Base-by-base conservation (phyloP, 2,329 filamentous ascomycete species). In the Fusarium devonianum region DNA sequence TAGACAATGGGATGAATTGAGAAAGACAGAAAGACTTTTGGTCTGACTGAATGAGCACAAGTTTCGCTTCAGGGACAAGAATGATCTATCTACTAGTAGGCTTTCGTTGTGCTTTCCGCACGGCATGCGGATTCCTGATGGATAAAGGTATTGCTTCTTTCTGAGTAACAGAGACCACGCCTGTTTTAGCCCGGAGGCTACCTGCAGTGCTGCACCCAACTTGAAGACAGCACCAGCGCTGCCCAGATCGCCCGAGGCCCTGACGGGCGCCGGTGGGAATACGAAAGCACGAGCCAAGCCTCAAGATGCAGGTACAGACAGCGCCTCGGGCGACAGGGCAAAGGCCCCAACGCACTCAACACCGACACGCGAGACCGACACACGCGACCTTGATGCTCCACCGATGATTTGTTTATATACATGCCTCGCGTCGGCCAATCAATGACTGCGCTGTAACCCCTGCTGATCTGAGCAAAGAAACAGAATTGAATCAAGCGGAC, bases 201-300 rank as follows among this genome's bases (percentile, higher is more conserved):
- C 38, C 46, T 55, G 46, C 52, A n/a, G n/a, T n/a, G 36, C 37
- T 47, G 46, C 41, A 52, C 25, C 30, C 37, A 38, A 17, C 33
- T 16, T 9, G n/a, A 25, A 25, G 22, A 4, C 33, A 37, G 42
- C 44, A 39, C 40, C 37, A 46, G 32, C 17, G 40, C 35, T 25
- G 44, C 32, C 50, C 36, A 49, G 41, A 53, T 41, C 29, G 37
- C 32, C 53, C 33, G 36, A 49, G 46, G 51, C 61, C 61, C 56
- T 64, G 58, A 56, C 40, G 59, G 39, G 35, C 28, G 53, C 49
- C 50, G 55, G 49, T 34, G 40, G 36, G 41, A 58, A 61, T 57
- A 64, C 62, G 56, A 63, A 64, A 61, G 62, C 62, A 63, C 62
- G 51, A 63, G 57, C 62, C 62, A 63, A 25, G 37, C 45, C 39